phyloP scores from a whole-genome alignment of 2,329 filamentous ascomycete species.

The Neopestalotiopsis clavispora region DNA sequence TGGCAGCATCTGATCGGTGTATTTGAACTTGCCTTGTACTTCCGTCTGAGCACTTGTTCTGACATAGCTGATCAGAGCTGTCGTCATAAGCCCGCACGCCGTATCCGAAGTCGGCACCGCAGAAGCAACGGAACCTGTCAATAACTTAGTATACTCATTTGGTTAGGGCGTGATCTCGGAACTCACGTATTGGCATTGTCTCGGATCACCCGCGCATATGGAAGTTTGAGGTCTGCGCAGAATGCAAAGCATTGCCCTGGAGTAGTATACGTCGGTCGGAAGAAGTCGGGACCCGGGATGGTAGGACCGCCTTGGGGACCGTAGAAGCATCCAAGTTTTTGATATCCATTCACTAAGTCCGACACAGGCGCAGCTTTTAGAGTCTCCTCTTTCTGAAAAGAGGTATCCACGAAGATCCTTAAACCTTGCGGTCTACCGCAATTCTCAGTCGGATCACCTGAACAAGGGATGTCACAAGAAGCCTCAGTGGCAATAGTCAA shows the following conservation, averaged over 20 bases:
- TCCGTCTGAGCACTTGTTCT: not conserved
- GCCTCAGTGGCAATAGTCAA: not conserved
- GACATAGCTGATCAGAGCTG: not conserved
- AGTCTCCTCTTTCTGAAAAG: constrained; percentile 26
- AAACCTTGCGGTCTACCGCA: constrained; percentile 32
- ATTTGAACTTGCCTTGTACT: not conserved
- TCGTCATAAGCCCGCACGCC: not conserved
- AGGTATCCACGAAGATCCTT: constrained; percentile 33
- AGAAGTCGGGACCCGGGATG: constrained; percentile 20
- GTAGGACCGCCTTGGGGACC: constrained; percentile 21
- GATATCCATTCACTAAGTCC: constrained; percentile 23
- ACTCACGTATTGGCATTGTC: not conserved
- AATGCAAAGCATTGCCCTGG: constrained; percentile 20
- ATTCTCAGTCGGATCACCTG: constrained; percentile 29
- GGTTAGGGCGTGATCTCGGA: not conserved
- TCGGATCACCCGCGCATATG: constrained; percentile 17
- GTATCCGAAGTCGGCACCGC: constrained; percentile 19
- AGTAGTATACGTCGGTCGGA: constrained; percentile 12
- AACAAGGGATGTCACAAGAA: constrained; percentile 24
- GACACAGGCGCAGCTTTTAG: not conserved
- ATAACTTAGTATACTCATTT: not conserved
- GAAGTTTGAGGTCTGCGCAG: constrained; percentile 23
- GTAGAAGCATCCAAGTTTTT: constrained; percentile 33
- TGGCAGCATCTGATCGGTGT: constrained; percentile 18
- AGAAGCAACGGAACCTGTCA: constrained; percentile 17